phyloP scores from a whole-genome alignment of 306 rosid genomes.

The Vigna mungo region DNA sequence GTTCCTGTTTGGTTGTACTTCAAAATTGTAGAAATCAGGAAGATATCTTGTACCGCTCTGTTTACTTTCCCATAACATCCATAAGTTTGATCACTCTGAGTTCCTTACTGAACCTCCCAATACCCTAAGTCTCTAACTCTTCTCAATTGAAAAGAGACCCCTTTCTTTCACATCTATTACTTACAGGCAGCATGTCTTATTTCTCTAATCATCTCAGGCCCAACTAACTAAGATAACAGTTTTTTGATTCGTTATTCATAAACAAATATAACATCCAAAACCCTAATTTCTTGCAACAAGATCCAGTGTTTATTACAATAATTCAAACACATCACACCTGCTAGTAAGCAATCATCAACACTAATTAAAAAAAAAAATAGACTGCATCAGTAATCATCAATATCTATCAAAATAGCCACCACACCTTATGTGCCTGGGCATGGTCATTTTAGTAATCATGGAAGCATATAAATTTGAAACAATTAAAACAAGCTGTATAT shows the following conservation, averaged over 20 bases:
- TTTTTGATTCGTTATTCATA: background rate
- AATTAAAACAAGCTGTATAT: constrained; percentile 32
- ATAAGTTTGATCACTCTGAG: constrained; percentile 1
- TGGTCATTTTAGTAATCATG: constrained; percentile 15
- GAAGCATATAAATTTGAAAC: background rate
- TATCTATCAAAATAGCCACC: background rate
- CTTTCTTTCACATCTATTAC: no score
- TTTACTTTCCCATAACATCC: constrained; percentile 8
- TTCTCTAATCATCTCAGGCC: no score
- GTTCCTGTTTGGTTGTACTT: background rate
- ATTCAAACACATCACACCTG: background rate
- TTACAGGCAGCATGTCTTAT: no score
- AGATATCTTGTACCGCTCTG: background rate
- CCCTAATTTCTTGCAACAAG: background rate
- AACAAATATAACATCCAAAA: background rate
- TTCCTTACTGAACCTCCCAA: background rate
- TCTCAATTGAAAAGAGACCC: no score
- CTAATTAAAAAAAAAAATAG: background rate
- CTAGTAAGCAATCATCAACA: background rate
- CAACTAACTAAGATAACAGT: background rate
- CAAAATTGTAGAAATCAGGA: constrained; percentile 12
- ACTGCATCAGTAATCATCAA: background rate
- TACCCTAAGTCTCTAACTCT: no score
- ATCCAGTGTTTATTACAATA: background rate
- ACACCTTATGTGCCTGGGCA: background rate